Evolutionary conservation across 768 basidiomycete species (phyloP).

Genomic region (Pleurotus platypus): DNA sequence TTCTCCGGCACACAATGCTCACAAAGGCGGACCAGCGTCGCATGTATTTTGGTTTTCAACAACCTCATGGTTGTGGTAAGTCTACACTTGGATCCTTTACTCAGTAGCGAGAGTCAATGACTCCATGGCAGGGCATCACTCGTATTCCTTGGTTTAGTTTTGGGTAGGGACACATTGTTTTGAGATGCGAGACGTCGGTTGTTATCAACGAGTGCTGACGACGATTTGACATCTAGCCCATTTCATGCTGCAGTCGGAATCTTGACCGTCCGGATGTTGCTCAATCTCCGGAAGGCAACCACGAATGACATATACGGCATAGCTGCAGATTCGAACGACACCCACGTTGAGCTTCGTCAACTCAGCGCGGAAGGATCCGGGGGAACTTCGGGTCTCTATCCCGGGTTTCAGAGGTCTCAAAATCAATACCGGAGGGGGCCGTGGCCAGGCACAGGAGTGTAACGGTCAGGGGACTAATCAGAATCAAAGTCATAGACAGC

Average conservation of each 20-base stretch:
- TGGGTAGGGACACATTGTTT: constrained; percentile 20
- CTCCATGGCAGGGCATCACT: constrained; percentile 29
- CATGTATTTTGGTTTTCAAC: constrained; percentile 37
- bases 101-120: background rate
- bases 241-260: constrained; percentile 47
- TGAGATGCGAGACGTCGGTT: background rate
- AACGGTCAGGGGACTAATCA: too few relatives aligned
- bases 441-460: too few relatives aligned
- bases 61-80: constrained; percentile 43
- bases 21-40: constrained; percentile 23
- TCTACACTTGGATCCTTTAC: background rate
- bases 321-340: background rate
- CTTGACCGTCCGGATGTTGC: constrained; percentile 42
- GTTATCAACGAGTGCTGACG: background rate
- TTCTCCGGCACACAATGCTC: background rate
- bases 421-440: too few relatives aligned
- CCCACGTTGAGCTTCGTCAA: background rate
- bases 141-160: constrained; percentile 50
- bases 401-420: too few relatives aligned
- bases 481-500: too few relatives aligned
- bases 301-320: background rate
- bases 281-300: constrained; percentile 38
- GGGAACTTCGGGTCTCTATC: background rate
- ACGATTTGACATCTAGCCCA: constrained; percentile 21
- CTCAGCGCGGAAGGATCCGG: too few relatives aligned